phyloP scores from a whole-genome alignment of 768 basidiomycete species.

The Termitomyces sp. region DNA sequence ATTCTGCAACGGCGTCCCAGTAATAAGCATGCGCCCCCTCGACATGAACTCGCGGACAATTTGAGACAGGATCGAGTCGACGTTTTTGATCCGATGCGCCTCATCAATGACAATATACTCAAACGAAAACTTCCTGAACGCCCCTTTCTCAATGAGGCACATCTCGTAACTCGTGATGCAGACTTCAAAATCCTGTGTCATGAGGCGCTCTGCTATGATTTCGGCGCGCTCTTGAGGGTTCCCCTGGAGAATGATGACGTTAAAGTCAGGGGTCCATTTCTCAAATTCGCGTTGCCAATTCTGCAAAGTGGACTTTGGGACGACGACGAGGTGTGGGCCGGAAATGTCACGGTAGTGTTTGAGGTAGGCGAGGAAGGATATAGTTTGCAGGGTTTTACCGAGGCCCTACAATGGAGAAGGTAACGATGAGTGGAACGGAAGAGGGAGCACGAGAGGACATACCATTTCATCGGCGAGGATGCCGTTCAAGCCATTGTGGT shows the following conservation, averaged over 20 bases:
- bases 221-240: conserved; percentile 86
- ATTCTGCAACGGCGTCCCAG: conserved; percentile 96
- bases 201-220: conserved; percentile 70
- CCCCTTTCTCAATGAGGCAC: conserved; percentile 90
- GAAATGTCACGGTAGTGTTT: conserved; percentile 70
- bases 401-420: conserved; percentile 56
- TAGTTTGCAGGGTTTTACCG: conserved; percentile 97
- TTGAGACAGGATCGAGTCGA: conserved; percentile 91
- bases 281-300: conserved; percentile 96
- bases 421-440: neutral
- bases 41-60: conserved; percentile 90
- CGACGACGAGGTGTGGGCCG: conserved; percentile 93
- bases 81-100: conserved; percentile 98
- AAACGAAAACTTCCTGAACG: conserved; percentile 91
- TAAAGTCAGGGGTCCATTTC: conserved; percentile 88
- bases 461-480: conserved; percentile 98
- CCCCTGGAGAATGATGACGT: conserved; percentile 76
- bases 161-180: conserved; percentile 97
- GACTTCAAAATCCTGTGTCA: conserved; percentile 88
- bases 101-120: conserved; percentile 99
- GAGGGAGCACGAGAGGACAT: conserved; percentile 10
- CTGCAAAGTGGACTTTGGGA: conserved; percentile 97
- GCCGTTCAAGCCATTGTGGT: conserved; percentile 95
- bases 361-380: conserved; percentile 94
- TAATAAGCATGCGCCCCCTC: conserved; percentile 88